Percentiles rank a stretch among this genome's conserved stretches.
phyloP scores from a whole-genome alignment of 2,329 filamentous ascomycete species.

The Alternaria ethzedia region DNA sequence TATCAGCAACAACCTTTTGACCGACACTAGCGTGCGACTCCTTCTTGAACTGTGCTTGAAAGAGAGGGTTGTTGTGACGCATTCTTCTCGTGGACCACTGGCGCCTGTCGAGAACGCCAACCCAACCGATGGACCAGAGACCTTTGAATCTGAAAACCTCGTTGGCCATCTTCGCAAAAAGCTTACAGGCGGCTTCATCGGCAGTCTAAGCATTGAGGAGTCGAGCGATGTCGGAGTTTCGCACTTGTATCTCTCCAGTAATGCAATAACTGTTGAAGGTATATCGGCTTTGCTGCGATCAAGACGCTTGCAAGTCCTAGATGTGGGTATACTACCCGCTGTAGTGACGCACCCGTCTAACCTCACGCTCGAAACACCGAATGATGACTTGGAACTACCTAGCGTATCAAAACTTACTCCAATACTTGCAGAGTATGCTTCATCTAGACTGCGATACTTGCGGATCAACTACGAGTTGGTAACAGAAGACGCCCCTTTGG shows the following conservation, averaged over 20 bases:
- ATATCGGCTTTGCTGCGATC: slow-evolving; percentile 60
- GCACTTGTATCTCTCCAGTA: slow-evolving; percentile 65
- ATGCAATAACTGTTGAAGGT: slow-evolving; percentile 62
- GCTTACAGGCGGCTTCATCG: slow-evolving; percentile 52
- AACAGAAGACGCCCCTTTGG: slow-evolving; percentile 51
- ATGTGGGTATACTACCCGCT: slow-evolving; percentile 58
- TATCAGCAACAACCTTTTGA: slow-evolving; percentile 63
- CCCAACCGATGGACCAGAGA: slow-evolving; percentile 45
- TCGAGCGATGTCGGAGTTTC: slow-evolving; percentile 62
- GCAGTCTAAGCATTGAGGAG: slow-evolving; percentile 63
- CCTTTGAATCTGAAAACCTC: slow-evolving; percentile 53
- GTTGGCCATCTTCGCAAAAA: slow-evolving; percentile 58
- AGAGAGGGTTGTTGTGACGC: slow-evolving; percentile 17
- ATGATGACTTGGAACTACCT: slow-evolving; percentile 46
- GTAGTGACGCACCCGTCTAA: slow-evolving; percentile 14
- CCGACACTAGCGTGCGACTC: slow-evolving; percentile 60
- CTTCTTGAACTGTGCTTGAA: slow-evolving; percentile 61
- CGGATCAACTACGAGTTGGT: slow-evolving; percentile 62
- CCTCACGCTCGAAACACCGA: not conserved
- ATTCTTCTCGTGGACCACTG: slow-evolving; percentile 20
- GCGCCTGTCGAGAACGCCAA: slow-evolving; percentile 32
- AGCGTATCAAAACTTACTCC: slow-evolving; percentile 63
- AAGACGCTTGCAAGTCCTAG: slow-evolving; percentile 60
- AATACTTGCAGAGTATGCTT: slow-evolving; percentile 55
- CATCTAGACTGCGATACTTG: slow-evolving; percentile 59